Percentiles rank a stretch among this genome's conserved stretches.
These are phyloP conservation scores for Rhodotorula babjevae DNA, from an alignment of 768 basidiomycete genomes.

Conservation along the genomic window DNA sequence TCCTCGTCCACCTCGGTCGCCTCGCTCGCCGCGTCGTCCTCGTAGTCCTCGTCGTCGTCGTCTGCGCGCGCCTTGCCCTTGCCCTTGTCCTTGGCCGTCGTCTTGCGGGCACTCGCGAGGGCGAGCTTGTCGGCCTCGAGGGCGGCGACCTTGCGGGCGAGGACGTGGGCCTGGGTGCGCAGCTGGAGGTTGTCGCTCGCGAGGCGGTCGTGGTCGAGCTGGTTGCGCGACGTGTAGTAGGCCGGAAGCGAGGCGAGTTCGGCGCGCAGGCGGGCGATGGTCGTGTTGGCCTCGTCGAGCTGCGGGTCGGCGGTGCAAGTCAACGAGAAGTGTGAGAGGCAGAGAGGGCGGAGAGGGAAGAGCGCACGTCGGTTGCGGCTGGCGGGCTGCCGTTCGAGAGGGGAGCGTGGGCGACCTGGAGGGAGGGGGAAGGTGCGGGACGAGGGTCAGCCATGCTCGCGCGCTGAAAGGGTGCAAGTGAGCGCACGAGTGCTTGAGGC, in stretches of 20 bases:
- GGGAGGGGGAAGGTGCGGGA: no score
- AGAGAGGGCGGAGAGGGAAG: neutral
- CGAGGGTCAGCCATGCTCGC: no score
- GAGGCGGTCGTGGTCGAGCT: constrained; percentile 9
- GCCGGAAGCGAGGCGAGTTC: constrained; percentile 4
- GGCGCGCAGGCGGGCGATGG: constrained; percentile 4
- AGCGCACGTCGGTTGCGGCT: no score
- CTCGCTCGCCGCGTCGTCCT: neutral
- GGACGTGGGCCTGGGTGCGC: constrained; percentile 1
- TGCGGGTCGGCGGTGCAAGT: no score
- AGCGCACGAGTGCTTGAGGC: no score
- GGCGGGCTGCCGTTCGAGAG: no score
- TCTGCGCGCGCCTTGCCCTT: neutral
- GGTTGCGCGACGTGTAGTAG: neutral
- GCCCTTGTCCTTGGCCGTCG: neutral
- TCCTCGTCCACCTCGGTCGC: neutral
- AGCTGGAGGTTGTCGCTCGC: constrained; percentile 19
- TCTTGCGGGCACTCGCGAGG: no score
- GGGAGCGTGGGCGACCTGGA: no score
- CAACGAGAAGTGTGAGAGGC: no score
- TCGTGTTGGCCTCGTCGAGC: neutral
- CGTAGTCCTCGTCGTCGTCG: neutral
- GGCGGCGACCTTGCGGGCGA: constrained; percentile 27
- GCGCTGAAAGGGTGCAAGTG: no score
- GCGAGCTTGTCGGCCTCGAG: neutral